phyloP scores from a whole-genome alignment of 2,329 filamentous ascomycete genomes.

The Ophiosphaerella korrae region DNA sequence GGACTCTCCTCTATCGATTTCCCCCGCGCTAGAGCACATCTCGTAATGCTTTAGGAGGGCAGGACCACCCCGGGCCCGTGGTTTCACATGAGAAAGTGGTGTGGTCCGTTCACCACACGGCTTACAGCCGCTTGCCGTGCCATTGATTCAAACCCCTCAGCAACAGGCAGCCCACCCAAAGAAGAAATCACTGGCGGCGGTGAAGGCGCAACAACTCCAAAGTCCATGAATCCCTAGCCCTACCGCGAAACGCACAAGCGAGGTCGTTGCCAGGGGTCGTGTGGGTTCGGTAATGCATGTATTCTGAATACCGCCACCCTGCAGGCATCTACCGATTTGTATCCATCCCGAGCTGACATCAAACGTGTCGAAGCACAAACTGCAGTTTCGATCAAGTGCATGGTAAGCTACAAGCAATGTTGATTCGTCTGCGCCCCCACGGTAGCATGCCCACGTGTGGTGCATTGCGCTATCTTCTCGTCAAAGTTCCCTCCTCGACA shows the following conservation, averaged over 20 bases:
- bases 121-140: slow-evolving; percentile 31
- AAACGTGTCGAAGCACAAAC: no score
- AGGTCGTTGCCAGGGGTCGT: no score
- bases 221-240: background rate
- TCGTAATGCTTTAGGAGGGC: slow-evolving; percentile 41
- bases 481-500: background rate
- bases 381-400: no score
- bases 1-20: slow-evolving; percentile 26
- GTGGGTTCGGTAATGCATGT: no score
- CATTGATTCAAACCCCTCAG: background rate
- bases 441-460: slow-evolving; percentile 10
- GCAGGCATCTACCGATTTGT: no score
- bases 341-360: no score
- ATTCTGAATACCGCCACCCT: no score
- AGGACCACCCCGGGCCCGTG: slow-evolving; percentile 29
- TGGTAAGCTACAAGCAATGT: no score
- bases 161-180: background rate
- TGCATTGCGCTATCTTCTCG: background rate
- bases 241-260: background rate
- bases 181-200: background rate
- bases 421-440: no score
- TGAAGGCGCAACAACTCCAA: background rate
- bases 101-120: slow-evolving; percentile 26
- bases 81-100: slow-evolving; percentile 33
- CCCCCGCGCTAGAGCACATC: slow-evolving; percentile 45